Evolutionary conservation across 2,329 filamentous ascomycete species (phyloP).

Genomic region (Leptographium procerum): DNA sequence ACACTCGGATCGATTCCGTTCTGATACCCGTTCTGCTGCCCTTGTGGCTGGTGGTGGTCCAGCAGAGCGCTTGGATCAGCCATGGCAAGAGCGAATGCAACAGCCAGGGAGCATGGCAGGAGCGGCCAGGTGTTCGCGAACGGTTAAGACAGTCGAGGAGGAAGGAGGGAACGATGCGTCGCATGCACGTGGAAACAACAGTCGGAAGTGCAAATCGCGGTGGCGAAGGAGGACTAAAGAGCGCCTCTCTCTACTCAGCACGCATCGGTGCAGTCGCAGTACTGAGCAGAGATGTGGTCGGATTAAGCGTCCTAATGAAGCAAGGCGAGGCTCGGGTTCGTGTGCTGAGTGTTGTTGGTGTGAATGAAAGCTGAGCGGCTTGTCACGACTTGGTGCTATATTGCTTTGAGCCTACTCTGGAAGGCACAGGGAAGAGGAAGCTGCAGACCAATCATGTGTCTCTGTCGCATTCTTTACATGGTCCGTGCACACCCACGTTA

Average conservation of each 20-base stretch:
- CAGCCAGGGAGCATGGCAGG: conserved; percentile 18
- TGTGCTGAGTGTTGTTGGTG: not conserved
- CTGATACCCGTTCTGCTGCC: conserved; percentile 12
- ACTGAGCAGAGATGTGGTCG: not conserved
- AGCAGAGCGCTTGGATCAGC: conserved; percentile 14
- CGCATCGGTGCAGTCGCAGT: not conserved
- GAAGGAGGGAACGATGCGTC: not conserved
- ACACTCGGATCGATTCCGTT: conserved; percentile 14
- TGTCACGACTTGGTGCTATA: not conserved
- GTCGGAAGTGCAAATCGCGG: not conserved
- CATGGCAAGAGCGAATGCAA: conserved; percentile 17
- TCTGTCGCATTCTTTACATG: not conserved
- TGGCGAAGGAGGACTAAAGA: not conserved
- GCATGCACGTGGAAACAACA: not conserved
- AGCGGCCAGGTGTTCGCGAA: conserved; percentile 3
- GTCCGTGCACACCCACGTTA: not conserved
- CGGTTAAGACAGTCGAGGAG: too few species aligned
- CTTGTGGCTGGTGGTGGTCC: conserved; percentile 6
- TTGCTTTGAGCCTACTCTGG: not conserved
- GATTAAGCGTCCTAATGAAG: not conserved
- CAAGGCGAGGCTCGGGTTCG: not conserved
- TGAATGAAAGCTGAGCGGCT: not conserved
- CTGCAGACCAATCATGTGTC: not conserved
- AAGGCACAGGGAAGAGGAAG: not conserved
- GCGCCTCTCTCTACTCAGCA: not conserved